A percentile compares a stretch with the other conserved stretches of the same genome.
phyloP scores from a whole-genome alignment of 2,329 filamentous ascomycete genomes.

The Apiospora arundinis region DNA sequence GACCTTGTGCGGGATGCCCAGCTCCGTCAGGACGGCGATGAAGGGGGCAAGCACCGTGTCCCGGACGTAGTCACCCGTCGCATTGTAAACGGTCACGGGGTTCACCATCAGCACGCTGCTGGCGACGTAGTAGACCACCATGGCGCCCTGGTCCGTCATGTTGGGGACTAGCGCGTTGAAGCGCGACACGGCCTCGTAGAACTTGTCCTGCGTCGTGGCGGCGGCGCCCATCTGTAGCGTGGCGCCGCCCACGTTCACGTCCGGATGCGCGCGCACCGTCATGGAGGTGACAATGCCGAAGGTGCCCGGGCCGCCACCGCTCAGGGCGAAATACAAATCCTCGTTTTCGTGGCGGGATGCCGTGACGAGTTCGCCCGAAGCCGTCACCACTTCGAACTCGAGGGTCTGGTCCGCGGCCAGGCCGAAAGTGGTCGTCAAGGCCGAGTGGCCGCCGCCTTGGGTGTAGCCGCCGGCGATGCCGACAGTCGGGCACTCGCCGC shows the following conservation, averaged over 20 bases:
- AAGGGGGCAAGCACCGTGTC: slow-evolving; percentile 38
- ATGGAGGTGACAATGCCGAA: slow-evolving; percentile 51
- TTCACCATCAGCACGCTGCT: slow-evolving; percentile 32
- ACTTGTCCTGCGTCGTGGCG: slow-evolving; percentile 30
- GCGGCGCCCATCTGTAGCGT: slow-evolving; percentile 30
- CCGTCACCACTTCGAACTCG: slow-evolving; percentile 51
- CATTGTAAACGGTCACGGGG: slow-evolving; percentile 38
- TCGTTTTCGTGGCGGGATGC: slow-evolving; percentile 49
- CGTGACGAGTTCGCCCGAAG: slow-evolving; percentile 36
- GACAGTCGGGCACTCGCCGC: slow-evolving; percentile 56
- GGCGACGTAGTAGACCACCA: slow-evolving; percentile 33
- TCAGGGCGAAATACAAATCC: slow-evolving; percentile 61
- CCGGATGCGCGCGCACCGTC: slow-evolving; percentile 32
- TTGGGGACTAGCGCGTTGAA: slow-evolving; percentile 34
- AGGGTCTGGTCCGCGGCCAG: slow-evolving; percentile 57
- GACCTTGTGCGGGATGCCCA: slow-evolving; percentile 32
- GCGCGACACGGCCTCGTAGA: slow-evolving; percentile 31
- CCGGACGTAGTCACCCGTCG: slow-evolving; percentile 34
- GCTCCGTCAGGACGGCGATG: slow-evolving; percentile 31
- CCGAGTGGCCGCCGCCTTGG: slow-evolving; percentile 59
- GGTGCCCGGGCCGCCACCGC: slow-evolving; percentile 55
- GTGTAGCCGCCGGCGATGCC: slow-evolving; percentile 59
- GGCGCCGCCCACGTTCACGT: slow-evolving; percentile 31
- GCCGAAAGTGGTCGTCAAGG: slow-evolving; percentile 51
- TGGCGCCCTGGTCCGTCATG: slow-evolving; percentile 35